These are phyloP conservation scores for Peterozyma toletana DNA, from an alignment of 805 yeast genomes.

Conservation along the genomic window DNA sequence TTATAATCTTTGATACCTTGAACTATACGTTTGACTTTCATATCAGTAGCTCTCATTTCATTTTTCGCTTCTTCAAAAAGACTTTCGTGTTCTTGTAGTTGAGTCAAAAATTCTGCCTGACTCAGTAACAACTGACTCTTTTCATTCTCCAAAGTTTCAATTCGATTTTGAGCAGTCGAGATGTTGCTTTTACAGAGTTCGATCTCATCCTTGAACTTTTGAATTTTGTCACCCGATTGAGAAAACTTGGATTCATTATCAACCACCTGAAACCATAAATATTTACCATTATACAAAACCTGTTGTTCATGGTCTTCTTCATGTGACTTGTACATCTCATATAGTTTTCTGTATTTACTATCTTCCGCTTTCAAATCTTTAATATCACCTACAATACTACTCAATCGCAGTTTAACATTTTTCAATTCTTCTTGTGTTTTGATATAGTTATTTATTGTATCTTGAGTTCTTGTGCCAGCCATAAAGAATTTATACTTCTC, in stretches of 20 bases:
- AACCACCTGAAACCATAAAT: constrained; percentile 37
- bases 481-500: constrained; percentile 72
- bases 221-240: constrained; percentile 12
- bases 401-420: constrained; percentile 30
- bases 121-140: constrained; percentile 5
- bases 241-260: constrained; percentile 16
- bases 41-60: constrained; percentile 11
- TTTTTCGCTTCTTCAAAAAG: constrained; percentile 7
- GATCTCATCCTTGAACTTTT: constrained; percentile 10
- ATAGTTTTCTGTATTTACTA: constrained; percentile 6
- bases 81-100: neutral
- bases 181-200: constrained; percentile 14
- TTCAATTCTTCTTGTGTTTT: constrained; percentile 26
- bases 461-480: constrained; percentile 72
- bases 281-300: constrained; percentile 36
- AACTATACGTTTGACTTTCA: neutral
- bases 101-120: constrained; percentile 7
- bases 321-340: constrained; percentile 30
- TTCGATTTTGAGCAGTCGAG: constrained; percentile 3
- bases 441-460: constrained; percentile 48
- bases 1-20: constrained; percentile 10
- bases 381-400: constrained; percentile 30
- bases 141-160: constrained; percentile 1
- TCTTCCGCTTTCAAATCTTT: constrained; percentile 30
- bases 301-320: constrained; percentile 31